Evolutionary conservation across 2,329 filamentous ascomycete species (phyloP).

Genomic region (Biscogniauxia marginata): DNA sequence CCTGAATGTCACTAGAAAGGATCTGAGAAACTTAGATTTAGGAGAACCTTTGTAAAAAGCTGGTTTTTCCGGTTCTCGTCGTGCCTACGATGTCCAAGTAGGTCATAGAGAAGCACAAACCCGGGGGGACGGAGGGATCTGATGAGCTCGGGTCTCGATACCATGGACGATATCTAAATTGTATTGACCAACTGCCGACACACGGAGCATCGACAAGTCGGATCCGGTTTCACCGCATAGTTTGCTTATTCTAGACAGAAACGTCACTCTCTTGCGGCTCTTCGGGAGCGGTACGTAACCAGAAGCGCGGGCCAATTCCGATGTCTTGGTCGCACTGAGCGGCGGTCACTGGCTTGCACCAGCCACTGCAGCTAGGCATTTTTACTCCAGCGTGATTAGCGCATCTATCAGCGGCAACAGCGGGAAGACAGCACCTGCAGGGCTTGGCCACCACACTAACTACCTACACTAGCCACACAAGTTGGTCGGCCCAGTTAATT

Average conservation of each 20-base stretch:
- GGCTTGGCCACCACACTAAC: not conserved
- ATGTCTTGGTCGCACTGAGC: not conserved
- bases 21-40: not conserved
- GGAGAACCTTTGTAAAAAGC: not conserved
- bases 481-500: not conserved
- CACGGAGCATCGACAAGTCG: not conserved
- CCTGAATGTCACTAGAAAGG: not conserved
- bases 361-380: not conserved
- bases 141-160: not conserved
- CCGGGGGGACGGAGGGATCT: not conserved
- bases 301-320: not conserved
- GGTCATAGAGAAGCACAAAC: not conserved
- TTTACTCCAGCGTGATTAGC: too few species aligned
- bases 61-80: not conserved
- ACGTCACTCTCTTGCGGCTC: not conserved
- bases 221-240: not conserved
- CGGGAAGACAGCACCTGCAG: not conserved
- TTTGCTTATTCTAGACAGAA: not conserved
- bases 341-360: not conserved
- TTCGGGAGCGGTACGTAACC: not conserved
- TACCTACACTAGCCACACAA: not conserved
- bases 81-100: not conserved
- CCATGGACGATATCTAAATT: not conserved
- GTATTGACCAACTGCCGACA: not conserved
- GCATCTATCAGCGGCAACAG: not conserved